Evolutionary conservation across 2,329 filamentous ascomycete species (phyloP).

Genomic region (Penicillium expansum): DNA sequence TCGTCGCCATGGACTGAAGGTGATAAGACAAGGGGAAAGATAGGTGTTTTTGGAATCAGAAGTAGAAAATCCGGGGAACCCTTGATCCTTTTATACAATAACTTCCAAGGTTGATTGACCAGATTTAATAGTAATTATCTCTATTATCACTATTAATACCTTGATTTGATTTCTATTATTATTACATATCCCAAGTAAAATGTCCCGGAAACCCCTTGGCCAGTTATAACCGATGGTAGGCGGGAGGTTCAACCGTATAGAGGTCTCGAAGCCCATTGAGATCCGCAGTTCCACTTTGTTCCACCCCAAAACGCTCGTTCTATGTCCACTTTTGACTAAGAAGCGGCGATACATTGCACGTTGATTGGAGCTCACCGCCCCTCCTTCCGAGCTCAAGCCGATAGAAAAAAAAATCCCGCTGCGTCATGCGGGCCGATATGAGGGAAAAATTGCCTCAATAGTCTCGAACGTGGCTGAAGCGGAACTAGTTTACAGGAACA

Average conservation of each 20-base stretch:
- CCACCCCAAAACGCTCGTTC: conserved; percentile 14
- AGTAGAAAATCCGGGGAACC: conserved; percentile 25
- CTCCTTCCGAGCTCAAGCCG: conserved; percentile 23
- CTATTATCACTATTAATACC: neutral
- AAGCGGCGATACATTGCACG: conserved; percentile 15
- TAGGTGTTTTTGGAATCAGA: neutral
- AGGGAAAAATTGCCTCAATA: conserved; percentile 25
- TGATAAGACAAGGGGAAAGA: neutral
- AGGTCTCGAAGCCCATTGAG: conserved; percentile 20
- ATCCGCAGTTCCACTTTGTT: conserved; percentile 14
- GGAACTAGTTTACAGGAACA: conserved; percentile 1
- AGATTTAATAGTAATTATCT: neutral
- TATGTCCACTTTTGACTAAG: conserved; percentile 23
- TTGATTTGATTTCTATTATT: neutral
- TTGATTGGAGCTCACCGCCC: conserved; percentile 22
- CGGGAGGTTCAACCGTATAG: conserved; percentile 8
- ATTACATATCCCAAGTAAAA: neutral
- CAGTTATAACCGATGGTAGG: conserved; percentile 26
- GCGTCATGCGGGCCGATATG: conserved; percentile 28
- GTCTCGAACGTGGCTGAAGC: conserved; percentile 13
- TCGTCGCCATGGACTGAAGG: conserved; percentile 24
- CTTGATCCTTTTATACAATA: conserved; percentile 15
- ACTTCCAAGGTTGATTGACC: neutral
- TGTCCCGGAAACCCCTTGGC: neutral
- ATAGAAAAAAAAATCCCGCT: conserved; percentile 22